A percentile compares a stretch with the other conserved stretches of the same genome.
Conservation (phyloP, 768 basidiomycete species). For the Mycena haematopus region DNA sequence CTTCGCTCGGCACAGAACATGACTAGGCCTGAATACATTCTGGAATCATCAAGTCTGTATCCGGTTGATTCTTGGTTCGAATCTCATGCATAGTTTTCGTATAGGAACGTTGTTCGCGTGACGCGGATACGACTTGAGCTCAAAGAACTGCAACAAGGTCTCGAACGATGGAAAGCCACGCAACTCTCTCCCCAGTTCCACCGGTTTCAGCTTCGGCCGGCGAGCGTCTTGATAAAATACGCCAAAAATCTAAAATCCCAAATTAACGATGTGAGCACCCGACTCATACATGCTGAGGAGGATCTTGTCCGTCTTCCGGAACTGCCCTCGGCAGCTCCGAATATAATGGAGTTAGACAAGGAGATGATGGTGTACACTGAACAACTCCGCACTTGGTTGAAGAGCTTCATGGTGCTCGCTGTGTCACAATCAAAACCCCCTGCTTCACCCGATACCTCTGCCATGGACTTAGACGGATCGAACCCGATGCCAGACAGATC, state of each 20-base stretch:
- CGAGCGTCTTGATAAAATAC: slow-evolving; percentile 9
- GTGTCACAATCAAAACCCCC: neutral
- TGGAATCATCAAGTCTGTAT: slow-evolving; percentile 24
- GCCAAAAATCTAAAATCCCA: neutral
- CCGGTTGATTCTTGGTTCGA: neutral
- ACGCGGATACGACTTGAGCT: slow-evolving; percentile 20
- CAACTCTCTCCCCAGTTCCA: slow-evolving; percentile 26
- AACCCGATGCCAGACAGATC: neutral
- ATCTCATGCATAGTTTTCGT: neutral
- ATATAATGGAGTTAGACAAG: neutral
- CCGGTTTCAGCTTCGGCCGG: slow-evolving; percentile 16
- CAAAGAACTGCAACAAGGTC: slow-evolving; percentile 4
- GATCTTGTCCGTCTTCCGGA: slow-evolving; percentile 17
- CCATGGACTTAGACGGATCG: slow-evolving; percentile 14
- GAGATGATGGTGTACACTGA: slow-evolving; percentile 22
- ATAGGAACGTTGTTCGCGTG: slow-evolving; percentile 22
- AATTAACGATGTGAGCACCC: neutral
- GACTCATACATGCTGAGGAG: slow-evolving; percentile 5
- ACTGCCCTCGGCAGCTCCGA: slow-evolving; percentile 14
- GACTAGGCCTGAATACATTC: slow-evolving; percentile 14
- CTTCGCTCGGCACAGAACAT: slow-evolving; percentile 13
- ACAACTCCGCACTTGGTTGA: slow-evolving; percentile 16
- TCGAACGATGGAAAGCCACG: slow-evolving; percentile 17
- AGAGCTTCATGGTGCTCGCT: slow-evolving; percentile 12
- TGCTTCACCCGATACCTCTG: neutral